These are phyloP conservation scores for Zostera marina DNA, from an alignment of 116 monocot genomes.

Conservation along the genomic window DNA sequence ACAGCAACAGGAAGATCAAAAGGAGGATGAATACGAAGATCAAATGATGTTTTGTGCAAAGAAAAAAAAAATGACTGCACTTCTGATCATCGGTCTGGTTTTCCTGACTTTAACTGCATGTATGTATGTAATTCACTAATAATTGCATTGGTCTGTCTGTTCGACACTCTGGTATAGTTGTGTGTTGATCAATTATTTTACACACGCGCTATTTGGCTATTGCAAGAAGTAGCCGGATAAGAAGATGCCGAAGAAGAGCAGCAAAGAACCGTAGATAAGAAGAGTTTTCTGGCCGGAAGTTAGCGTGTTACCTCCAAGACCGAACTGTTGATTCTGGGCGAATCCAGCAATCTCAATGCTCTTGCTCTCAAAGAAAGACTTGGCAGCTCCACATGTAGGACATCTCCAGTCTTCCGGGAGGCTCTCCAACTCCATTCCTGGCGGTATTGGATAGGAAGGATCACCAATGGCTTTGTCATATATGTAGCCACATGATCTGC, in stretches of 20 bases:
- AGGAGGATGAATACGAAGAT: too few species aligned
- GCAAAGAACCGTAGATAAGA: constrained; percentile 68
- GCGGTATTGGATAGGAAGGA: constrained; percentile 72
- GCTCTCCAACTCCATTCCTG: constrained; percentile 52
- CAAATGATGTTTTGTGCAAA: too few species aligned
- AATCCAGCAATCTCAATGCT: constrained; percentile 88
- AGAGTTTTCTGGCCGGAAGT: constrained; percentile 68
- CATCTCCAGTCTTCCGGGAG: constrained; percentile 92
- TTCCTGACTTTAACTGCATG: too few species aligned
- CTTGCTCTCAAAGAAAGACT: constrained; percentile 79
- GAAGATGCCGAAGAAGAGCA: constrained; percentile 53
- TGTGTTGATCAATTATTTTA: too few species aligned
- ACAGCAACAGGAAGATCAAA: too few species aligned
- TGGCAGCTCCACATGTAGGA: constrained; percentile 81
- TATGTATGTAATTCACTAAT: too few species aligned
- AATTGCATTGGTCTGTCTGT: too few species aligned
- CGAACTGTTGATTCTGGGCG: constrained; percentile 87
- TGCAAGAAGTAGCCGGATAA: constrained; percentile 85
- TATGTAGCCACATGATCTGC: constrained; percentile 70
- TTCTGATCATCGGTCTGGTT: too few species aligned
- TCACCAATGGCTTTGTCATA: constrained; percentile 69
- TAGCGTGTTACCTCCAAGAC: constrained; percentile 65
- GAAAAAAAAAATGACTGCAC: too few species aligned
- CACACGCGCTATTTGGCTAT: too few species aligned
- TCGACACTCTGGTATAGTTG: too few species aligned